phyloP scores from a whole-genome alignment of 176 grass and related monocot species.

The Alloteropsis semialata region DNA sequence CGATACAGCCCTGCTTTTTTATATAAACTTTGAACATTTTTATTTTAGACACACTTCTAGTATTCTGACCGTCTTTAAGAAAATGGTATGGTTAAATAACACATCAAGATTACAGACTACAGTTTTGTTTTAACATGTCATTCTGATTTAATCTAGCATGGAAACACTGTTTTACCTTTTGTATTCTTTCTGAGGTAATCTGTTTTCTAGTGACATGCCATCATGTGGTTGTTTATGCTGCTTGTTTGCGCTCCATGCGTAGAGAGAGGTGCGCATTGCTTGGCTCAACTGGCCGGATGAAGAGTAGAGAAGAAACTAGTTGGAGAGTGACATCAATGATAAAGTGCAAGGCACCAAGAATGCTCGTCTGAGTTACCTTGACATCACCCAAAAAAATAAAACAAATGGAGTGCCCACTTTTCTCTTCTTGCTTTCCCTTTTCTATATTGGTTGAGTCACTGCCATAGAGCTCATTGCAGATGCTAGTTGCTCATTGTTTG shows the following conservation, averaged over 20 bases:
- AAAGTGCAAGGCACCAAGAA: constrained; percentile 34
- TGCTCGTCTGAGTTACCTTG: constrained; percentile 30
- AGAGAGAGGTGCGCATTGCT: constrained; percentile 7
- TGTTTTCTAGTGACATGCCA: neutral
- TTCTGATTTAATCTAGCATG: constrained; percentile 2
- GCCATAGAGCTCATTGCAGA: constrained; percentile 31
- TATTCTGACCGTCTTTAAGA: neutral
- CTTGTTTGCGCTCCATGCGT: neutral
- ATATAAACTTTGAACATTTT: constrained; percentile 15
- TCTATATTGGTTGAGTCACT: constrained; percentile 54
- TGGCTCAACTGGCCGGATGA: constrained; percentile 24
- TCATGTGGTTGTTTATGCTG: constrained; percentile 16
- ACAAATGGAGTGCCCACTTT: constrained; percentile 30
- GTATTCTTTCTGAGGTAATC: neutral
- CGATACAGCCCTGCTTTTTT: neutral
- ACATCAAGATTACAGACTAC: neutral
- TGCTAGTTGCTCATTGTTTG: constrained; percentile 42
- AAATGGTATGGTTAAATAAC: neutral
- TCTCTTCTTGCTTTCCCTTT: constrained; percentile 12
- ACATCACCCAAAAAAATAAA: constrained; percentile 27
- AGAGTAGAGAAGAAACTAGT: constrained; percentile 26
- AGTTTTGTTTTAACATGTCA: neutral
- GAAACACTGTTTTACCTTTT: neutral
- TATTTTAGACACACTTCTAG: neutral
- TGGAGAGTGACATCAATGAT: constrained; percentile 39